Evolutionary conservation across 805 yeast genomes (phyloP).

Genomic region (Debaryomyces tyrocola): DNA sequence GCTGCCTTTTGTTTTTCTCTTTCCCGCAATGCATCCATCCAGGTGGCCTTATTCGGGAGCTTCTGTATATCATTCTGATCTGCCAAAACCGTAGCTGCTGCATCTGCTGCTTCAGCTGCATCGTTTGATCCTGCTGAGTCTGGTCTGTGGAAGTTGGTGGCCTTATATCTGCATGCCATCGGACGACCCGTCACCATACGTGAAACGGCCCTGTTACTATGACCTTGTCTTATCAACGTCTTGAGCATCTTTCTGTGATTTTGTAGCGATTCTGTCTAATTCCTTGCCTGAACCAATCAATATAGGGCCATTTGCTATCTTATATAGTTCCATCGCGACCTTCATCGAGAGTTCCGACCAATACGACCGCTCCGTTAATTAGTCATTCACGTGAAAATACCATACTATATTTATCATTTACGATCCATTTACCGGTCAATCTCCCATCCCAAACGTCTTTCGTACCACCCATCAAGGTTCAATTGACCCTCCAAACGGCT

Average conservation of each 20-base stretch:
- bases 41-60: conserved; percentile 57
- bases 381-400: too few species aligned
- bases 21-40: conserved; percentile 83
- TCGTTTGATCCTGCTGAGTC: conserved; percentile 43
- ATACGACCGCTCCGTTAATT: too few species aligned
- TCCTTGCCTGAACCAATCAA: too few species aligned
- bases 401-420: too few species aligned
- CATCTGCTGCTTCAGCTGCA: conserved; percentile 70
- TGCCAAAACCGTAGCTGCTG: conserved; percentile 66
- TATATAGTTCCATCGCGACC: too few species aligned
- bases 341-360: too few species aligned
- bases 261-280: too few species aligned
- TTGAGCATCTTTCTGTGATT: neutral
- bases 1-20: conserved; percentile 67
- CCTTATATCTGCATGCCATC: neutral
- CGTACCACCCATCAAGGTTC: too few species aligned
- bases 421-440: too few species aligned
- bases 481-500: too few species aligned
- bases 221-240: neutral
- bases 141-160: conserved; percentile 28
- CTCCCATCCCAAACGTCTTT: too few species aligned
- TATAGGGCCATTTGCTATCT: too few species aligned
- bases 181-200: neutral
- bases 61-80: conserved; percentile 56
- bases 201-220: neutral